phyloP scores from a whole-genome alignment of 495 filamentous ascomycete species.

The Penicillium canescens region DNA sequence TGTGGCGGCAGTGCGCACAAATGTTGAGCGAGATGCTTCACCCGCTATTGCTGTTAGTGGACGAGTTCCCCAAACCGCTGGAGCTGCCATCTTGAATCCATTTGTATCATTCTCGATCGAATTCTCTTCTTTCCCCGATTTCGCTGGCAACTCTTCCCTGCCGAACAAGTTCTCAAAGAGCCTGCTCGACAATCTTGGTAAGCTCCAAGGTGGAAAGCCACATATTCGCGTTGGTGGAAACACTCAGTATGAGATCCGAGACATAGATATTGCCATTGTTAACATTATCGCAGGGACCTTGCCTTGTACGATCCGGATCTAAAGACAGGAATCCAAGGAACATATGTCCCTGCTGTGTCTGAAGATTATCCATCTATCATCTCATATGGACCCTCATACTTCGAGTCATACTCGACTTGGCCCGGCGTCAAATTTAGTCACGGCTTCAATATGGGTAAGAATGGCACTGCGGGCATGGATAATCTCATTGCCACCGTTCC shows the following conservation, averaged over 20 bases:
- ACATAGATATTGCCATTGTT: not conserved
- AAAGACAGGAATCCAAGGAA: constrained; percentile 54
- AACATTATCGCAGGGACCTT: constrained; percentile 46
- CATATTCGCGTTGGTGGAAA: constrained; percentile 30
- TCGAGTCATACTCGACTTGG: constrained; percentile 65
- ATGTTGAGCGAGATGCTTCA: constrained; percentile 3
- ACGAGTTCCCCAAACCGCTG: constrained; percentile 13
- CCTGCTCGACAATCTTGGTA: constrained; percentile 24
- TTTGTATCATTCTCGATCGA: constrained; percentile 34
- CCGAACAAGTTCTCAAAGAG: constrained; percentile 29
- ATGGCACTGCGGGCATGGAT: constrained; percentile 51
- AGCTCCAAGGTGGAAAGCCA: constrained; percentile 27
- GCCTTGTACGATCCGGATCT: constrained; percentile 60
- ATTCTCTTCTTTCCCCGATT: constrained; percentile 29
- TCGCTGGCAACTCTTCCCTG: constrained; percentile 25
- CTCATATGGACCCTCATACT: constrained; percentile 61
- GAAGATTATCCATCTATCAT: constrained; percentile 62
- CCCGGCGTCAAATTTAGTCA: constrained; percentile 58
- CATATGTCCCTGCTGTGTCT: constrained; percentile 47
- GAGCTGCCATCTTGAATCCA: constrained; percentile 18
- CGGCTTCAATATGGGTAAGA: constrained; percentile 64
- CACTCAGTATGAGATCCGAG: constrained; percentile 20
- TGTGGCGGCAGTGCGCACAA: constrained; percentile 11
- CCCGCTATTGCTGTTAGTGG: constrained; percentile 12
- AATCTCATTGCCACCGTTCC: constrained; percentile 55